Percentiles rank a stretch among this genome's conserved stretches.
These are phyloP conservation scores for Debaryomyces udenii DNA, from an alignment of 1,139 yeast species.

Conservation along the genomic window DNA sequence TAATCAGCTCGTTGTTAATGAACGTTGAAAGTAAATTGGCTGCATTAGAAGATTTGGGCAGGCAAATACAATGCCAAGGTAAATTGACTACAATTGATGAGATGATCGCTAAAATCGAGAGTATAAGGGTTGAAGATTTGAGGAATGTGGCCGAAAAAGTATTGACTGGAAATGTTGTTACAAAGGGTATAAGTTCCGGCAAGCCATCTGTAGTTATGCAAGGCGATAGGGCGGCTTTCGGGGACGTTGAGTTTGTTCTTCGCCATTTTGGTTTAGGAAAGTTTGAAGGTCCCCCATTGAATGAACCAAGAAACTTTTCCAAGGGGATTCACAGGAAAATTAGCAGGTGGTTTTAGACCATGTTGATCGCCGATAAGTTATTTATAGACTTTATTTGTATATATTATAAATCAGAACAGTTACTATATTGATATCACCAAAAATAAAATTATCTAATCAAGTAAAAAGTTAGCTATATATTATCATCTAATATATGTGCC, in stretches of 20 bases:
- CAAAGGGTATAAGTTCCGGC: slow-evolving; percentile 56
- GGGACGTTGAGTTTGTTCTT: slow-evolving; percentile 74
- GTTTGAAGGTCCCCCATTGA: slow-evolving; percentile 25
- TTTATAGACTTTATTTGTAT: slow-evolving; percentile 7
- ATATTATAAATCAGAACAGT: no score
- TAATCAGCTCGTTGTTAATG: slow-evolving; percentile 87
- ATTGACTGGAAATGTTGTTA: slow-evolving; percentile 64
- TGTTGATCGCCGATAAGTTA: not conserved
- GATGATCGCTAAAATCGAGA: slow-evolving; percentile 79
- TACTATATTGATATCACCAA: not conserved
- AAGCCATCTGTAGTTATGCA: slow-evolving; percentile 84
- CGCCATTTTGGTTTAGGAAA: slow-evolving; percentile 75
- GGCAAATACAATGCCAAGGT: slow-evolving; percentile 89
- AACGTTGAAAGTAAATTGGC: slow-evolving; percentile 91
- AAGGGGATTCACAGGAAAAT: slow-evolving; percentile 15
- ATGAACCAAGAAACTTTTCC: slow-evolving; percentile 35
- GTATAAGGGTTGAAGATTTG: slow-evolving; percentile 66
- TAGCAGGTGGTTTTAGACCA: slow-evolving; percentile 27
- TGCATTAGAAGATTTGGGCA: slow-evolving; percentile 89
- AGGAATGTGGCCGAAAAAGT: slow-evolving; percentile 75
- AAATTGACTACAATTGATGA: slow-evolving; percentile 76
- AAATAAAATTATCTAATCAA: not conserved
- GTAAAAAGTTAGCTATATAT: not conserved
- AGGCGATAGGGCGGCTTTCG: slow-evolving; percentile 83
- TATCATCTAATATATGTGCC: not conserved